A percentile compares a stretch with the other conserved stretches of the same genome.
phyloP scores from a whole-genome alignment of 164 flowering plant genomes.

The Taxillus chinensis region DNA sequence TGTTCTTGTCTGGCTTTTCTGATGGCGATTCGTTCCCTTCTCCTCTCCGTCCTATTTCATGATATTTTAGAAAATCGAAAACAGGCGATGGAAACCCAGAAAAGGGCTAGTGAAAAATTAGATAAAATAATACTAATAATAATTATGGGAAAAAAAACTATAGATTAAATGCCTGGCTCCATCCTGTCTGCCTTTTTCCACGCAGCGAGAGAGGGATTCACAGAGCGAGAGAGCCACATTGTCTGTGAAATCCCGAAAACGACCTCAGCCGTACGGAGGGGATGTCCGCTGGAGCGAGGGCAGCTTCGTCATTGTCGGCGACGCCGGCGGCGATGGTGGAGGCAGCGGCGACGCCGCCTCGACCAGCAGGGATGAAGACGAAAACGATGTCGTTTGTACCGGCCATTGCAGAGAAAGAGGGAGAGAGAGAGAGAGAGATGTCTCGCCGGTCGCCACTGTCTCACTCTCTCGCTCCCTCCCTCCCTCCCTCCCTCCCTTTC shows the following conservation, averaged over 20 bases:
- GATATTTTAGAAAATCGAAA: constrained; percentile 8
- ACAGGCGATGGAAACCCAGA: neutral
- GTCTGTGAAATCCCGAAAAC: constrained; percentile 28
- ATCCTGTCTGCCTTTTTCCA: constrained; percentile 62
- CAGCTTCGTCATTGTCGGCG: constrained; percentile 17
- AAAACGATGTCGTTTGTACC: neutral
- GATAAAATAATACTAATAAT: neutral
- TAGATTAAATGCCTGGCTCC: constrained; percentile 58
- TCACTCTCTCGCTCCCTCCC: no score
- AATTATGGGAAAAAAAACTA: constrained; percentile 4
- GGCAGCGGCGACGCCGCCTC: neutral
- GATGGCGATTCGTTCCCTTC: constrained; percentile 9
- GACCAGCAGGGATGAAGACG: no score
- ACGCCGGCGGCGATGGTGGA: neutral
- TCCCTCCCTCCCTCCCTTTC: no score
- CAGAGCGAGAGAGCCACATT: constrained; percentile 40
- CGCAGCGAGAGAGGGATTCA: constrained; percentile 15
- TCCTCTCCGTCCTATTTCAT: constrained; percentile 4
- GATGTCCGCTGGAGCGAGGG: constrained; percentile 17
- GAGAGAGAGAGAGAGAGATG: no score
- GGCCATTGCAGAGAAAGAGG: constrained; percentile 16
- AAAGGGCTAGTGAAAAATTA: neutral
- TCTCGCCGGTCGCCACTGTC: no score
- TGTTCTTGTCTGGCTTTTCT: constrained; percentile 10
- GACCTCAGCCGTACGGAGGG: constrained; percentile 18